Base-by-base conservation (phyloP, 768 basidiomycete genomes). In the Calocybe indica region DNA sequence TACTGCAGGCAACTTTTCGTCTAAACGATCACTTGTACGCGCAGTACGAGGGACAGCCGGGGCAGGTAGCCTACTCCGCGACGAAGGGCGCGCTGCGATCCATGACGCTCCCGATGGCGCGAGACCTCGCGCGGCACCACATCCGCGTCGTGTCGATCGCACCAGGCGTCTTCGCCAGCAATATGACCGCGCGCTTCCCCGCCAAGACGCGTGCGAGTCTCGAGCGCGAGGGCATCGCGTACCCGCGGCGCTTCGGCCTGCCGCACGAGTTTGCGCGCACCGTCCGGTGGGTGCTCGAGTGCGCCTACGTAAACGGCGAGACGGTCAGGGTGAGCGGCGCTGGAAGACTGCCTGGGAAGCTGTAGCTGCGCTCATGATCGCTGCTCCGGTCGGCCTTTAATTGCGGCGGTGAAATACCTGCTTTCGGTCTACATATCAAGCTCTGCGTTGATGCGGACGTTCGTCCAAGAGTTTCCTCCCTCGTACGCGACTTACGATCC, bases 91-190 rank as follows among this genome's bases (percentile, higher is more conserved):
- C 75, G 1, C 51, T 83, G 3, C 62, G 65, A 14, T 76, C 79
- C 1, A 75, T 83, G 75, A 74, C 78, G 1, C 68, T 83, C 2
- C 80, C 81, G 1, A 73, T 82, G 70, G 76, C 81, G 3, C 70
- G 81, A 43, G 81, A 83, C 56, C 68, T 83, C 9, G 68, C 73
- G 2, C 66, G 73, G 9, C 69, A 78, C 51, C 75, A 70, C 40
- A 62, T 78, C 30, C 72, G 78, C 51, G 80, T 80, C 40, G 73
- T 80, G 34, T 70, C 77, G 13, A 65, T 82, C 45, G 80, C 80
- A 0, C 80, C 81, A 0, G 75, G 75, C 5, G 67, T 74, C 1
- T 82, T 84, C 59, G 62, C 63, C 6, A 78, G 68, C 45, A 69
- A 60, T 54, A 73, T 77, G 73, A 73, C 74, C 1, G 66, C 61